Evolutionary conservation across 2,329 filamentous ascomycete species (phyloP), one percentile per base, ranked within the genome.

Genomic region (Cladophialophora immunda): DNA sequence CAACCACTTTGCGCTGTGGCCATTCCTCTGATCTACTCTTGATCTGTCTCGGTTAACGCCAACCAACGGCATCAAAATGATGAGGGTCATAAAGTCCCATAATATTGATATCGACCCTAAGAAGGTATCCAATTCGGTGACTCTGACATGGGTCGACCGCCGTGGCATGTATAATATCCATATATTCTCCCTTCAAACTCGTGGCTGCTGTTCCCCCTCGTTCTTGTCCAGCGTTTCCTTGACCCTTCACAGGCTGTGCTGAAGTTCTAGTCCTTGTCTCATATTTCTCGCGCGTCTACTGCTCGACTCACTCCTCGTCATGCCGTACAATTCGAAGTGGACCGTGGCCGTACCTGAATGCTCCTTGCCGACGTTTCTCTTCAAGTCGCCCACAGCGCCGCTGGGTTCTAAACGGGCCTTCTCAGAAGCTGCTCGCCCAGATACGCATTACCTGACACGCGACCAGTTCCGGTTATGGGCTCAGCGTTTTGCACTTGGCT

Each of bases 401-500:
- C 71, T 83, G 1, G 75, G 78, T 1, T 76, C 73, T 15, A 79
- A 76, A 34, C 70, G 77, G 13, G 58, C 53, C 17, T 85, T 89
- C 70, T 81, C 91, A 63, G 89, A 92, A 72, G 84, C 89, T 7
- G 83, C 86, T 30, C 80, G 83, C 2, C 89, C 91, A 0, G 84
- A 90, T 1, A 87, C 84, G 9, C 86, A 89, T 72, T 86, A 82
- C 67, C 78, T 93, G 30, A 89, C 88, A 2, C 80, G 85, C 53
- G 72, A 81, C 47, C 82, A 85, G 65, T 90, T 89, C 75, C 88
- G 90, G 19, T 79, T 88, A 68, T 87, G 90, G 79, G 84, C 86
- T 19, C 89, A 92, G 76, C 87, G 90, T 17, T 77, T 93, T 17
- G 91, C 89, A 1, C 80, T 87, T 6, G 91, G 91, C 1, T 79